These are phyloP conservation scores for Balamuthia mandrillaris DNA, from an alignment of 208 protist genomes.

Conservation along the genomic window DNA sequence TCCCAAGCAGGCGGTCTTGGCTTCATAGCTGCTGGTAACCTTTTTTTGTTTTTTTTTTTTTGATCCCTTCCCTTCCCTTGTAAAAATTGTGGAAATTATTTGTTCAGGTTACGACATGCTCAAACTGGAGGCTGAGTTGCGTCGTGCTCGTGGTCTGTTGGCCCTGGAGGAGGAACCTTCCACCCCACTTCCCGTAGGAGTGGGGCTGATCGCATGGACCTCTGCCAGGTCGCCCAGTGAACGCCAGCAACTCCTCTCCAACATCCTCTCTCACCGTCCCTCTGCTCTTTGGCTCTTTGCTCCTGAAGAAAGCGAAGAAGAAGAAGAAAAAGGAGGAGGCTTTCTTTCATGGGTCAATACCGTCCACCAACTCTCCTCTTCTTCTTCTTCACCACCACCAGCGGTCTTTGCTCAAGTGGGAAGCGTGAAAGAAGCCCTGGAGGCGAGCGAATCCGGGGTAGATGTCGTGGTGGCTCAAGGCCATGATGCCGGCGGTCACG, in stretches of 20 bases:
- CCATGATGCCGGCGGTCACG: not conserved
- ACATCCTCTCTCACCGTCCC: not conserved
- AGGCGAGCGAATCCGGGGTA: not conserved
- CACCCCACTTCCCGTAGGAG: not conserved
- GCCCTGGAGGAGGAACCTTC: not conserved
- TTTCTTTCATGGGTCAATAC: not conserved
- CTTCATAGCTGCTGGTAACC: slow-evolving; percentile 4
- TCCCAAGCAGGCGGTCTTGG: not conserved
- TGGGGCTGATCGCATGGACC: not conserved
- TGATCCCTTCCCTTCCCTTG: not conserved
- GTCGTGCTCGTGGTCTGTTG: not conserved
- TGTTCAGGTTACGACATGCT: slow-evolving; percentile 25
- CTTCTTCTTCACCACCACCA: not conserved
- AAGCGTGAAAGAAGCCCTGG: not conserved
- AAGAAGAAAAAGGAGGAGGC: too few species aligned
- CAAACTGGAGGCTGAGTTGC: not conserved
- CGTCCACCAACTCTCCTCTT: not conserved
- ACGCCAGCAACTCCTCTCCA: not conserved
- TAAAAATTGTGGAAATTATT: not conserved
- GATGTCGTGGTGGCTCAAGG: slow-evolving; percentile 2
- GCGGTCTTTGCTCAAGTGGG: not conserved
- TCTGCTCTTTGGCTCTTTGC: slow-evolving; percentile 22
- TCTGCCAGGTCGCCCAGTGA: not conserved
- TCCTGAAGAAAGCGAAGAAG: not conserved
- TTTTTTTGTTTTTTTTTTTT: too few species aligned